A percentile compares a stretch with the other conserved stretches of the same genome.
Conservation (phyloP, 768 basidiomycete species). For the Cubamyces lactineus region DNA sequence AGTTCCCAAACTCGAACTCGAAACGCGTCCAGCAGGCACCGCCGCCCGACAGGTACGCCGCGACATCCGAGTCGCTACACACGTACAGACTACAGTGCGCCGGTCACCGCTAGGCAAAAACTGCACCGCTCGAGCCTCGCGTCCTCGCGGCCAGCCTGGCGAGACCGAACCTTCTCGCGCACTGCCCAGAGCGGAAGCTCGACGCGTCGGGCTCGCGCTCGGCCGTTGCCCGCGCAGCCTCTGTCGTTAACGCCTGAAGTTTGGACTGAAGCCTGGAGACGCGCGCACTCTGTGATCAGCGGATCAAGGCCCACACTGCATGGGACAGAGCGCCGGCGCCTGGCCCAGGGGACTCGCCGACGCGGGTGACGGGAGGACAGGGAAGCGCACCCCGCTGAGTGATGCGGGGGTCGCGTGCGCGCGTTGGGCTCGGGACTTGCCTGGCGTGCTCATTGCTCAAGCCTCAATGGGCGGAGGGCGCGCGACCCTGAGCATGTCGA, state of each 20-base stretch:
- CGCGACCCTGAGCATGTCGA: conserved; percentile 6
- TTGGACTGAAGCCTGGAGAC: too few relatives aligned
- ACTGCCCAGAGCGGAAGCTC: background rate
- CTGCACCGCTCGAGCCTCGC: too few relatives aligned
- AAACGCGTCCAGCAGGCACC: conserved; percentile 4
- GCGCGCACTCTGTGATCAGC: too few relatives aligned
- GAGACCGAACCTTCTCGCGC: conserved; percentile 2
- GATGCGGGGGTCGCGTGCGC: background rate
- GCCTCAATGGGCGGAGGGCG: background rate
- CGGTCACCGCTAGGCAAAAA: too few relatives aligned
- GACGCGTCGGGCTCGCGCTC: background rate
- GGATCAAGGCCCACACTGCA: too few relatives aligned
- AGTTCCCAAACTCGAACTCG: background rate
- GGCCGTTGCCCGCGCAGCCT: background rate
- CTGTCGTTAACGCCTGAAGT: background rate
- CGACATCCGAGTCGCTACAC: background rate
- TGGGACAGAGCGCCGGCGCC: too few relatives aligned
- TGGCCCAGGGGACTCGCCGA: background rate
- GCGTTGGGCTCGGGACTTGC: background rate
- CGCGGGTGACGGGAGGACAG: too few relatives aligned
- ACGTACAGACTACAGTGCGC: background rate
- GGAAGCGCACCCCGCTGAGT: background rate
- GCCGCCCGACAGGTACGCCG: too few relatives aligned
- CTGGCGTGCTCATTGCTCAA: background rate
- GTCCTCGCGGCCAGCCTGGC: too few relatives aligned